A percentile compares a stretch with the other conserved stretches of the same genome.
Conservation (phyloP, 331 rosid species). For the Acacia pycnantha region DNA sequence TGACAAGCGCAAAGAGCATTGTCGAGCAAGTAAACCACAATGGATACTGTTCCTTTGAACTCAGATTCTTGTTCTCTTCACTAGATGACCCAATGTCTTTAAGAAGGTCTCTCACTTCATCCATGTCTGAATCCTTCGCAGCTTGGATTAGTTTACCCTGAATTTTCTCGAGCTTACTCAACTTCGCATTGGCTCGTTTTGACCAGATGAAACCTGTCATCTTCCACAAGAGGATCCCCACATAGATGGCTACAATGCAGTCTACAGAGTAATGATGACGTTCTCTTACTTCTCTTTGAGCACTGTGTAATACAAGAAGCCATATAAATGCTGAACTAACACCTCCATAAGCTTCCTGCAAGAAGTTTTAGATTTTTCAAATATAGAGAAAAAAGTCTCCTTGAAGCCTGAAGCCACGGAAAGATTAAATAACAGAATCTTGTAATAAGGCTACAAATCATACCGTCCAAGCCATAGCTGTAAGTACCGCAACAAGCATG, state of each 20-base stretch:
- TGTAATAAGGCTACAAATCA: constrained; percentile 27
- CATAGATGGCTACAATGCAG: constrained; percentile 80
- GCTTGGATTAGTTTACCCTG: constrained; percentile 75
- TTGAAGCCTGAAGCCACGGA: not conserved
- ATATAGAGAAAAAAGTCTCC: constrained; percentile 11
- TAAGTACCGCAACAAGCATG: constrained; percentile 91
- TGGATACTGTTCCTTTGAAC: constrained; percentile 30
- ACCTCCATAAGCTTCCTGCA: constrained; percentile 97
- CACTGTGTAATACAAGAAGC: constrained; percentile 77
- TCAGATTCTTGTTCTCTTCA: constrained; percentile 47
- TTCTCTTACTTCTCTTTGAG: constrained; percentile 92
- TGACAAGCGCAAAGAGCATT: constrained; percentile 47
- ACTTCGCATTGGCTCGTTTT: constrained; percentile 35
- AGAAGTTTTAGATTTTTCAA: not conserved
- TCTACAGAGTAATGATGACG: constrained; percentile 87
- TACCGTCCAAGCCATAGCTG: constrained; percentile 99
- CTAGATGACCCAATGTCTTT: constrained; percentile 51
- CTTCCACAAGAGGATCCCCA: constrained; percentile 90
- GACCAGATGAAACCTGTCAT: constrained; percentile 84
- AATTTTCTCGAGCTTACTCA: constrained; percentile 61
- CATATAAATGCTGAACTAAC: constrained; percentile 79
- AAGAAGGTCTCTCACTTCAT: constrained; percentile 79
- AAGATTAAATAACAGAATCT: constrained; percentile 1
- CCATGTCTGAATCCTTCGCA: constrained; percentile 82
- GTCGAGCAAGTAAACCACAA: constrained; percentile 50